Evolutionary conservation across 306 rosid species (phyloP).

Genomic region (Castanea sativa): DNA sequence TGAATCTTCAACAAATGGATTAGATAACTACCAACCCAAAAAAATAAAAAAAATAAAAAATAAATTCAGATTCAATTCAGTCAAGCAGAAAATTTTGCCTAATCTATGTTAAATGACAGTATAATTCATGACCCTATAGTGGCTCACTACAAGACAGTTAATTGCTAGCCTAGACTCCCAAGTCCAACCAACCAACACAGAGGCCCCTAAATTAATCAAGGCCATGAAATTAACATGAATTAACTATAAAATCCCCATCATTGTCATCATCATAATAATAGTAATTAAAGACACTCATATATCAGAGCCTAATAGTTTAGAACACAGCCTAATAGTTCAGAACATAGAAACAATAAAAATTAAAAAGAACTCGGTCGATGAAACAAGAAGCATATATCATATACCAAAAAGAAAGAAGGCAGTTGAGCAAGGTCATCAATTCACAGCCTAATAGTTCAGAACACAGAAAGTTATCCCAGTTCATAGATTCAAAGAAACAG

Average conservation of each 20-base stretch:
- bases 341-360: not conserved
- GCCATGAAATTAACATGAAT: not conserved
- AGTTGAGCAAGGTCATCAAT: slow-evolving; percentile 81
- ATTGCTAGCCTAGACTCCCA: too few relatives aligned
- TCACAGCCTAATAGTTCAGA: slow-evolving; percentile 23
- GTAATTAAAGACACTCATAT: slow-evolving; percentile 5
- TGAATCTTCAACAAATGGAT: too few relatives aligned
- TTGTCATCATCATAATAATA: too few relatives aligned
- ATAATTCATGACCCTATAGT: too few relatives aligned
- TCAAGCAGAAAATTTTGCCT: too few relatives aligned
- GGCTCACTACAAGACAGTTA: too few relatives aligned
- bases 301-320: not conserved
- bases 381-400: not conserved
- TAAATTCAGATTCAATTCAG: too few relatives aligned
- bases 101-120: too few relatives aligned
- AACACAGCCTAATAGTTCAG: not conserved
- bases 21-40: too few relatives aligned
- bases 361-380: not conserved
- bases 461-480: slow-evolving; percentile 62
- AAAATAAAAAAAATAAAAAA: too few relatives aligned
- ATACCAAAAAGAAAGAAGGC: slow-evolving; percentile 91
- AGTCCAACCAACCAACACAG: not conserved
- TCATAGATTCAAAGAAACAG: too few relatives aligned
- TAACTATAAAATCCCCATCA: not conserved
- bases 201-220: not conserved